phyloP scores from a whole-genome alignment of 2,329 filamentous ascomycete genomes.

The Aspergillus aculeatinus region DNA sequence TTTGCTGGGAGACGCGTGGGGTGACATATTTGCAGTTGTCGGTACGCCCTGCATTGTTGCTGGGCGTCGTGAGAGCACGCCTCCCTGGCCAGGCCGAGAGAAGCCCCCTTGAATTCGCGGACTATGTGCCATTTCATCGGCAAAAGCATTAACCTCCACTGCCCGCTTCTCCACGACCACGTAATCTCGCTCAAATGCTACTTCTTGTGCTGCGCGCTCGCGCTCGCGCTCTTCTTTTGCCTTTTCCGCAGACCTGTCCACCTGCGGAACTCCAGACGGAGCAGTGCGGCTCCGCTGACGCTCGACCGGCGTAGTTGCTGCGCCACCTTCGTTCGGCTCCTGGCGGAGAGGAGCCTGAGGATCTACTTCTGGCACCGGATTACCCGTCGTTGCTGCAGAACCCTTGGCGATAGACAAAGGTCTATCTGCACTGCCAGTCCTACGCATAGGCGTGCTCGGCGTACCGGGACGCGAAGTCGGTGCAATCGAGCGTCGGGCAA shows the following conservation, averaged over 20 bases:
- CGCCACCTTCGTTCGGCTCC: constrained; percentile 35
- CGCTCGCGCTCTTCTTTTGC: constrained; percentile 51
- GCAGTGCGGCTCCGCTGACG: constrained; percentile 60
- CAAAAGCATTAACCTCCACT: constrained; percentile 95
- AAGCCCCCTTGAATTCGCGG: constrained; percentile 59
- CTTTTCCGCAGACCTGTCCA: constrained; percentile 35
- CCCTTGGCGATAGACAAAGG: constrained; percentile 28
- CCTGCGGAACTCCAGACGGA: constrained; percentile 48
- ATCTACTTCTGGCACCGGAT: constrained; percentile 31
- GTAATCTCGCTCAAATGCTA: constrained; percentile 89
- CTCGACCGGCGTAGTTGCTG: constrained; percentile 52
- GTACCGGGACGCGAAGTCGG: constrained; percentile 29
- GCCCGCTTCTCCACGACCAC: constrained; percentile 93
- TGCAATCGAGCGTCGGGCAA: constrained; percentile 41
- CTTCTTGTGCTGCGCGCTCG: constrained; percentile 75
- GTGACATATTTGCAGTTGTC: constrained; percentile 67
- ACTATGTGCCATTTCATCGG: constrained; percentile 88
- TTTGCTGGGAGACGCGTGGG: constrained; percentile 65
- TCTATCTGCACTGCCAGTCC: constrained; percentile 35
- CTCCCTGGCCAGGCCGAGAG: constrained; percentile 56
- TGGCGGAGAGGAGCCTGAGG: constrained; percentile 44
- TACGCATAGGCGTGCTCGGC: constrained; percentile 33
- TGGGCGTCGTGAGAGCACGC: constrained; percentile 69
- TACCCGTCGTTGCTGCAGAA: constrained; percentile 25
- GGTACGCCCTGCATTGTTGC: constrained; percentile 71